These are phyloP conservation scores for Amanita exitialis DNA, from an alignment of 768 basidiomycete genomes.

Conservation along the genomic window DNA sequence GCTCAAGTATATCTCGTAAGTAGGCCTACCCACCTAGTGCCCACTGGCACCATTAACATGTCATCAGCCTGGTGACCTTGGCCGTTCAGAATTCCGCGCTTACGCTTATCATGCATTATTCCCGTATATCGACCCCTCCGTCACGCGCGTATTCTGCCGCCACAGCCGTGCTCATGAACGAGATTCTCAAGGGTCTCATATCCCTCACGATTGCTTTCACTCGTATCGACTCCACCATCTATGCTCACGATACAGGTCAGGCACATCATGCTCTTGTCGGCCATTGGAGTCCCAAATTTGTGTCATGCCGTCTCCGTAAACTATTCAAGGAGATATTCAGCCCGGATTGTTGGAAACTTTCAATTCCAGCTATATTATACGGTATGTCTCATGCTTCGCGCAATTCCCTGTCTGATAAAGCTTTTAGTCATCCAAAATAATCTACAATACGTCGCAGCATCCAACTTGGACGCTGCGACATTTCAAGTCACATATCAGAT, in stretches of 20 bases:
- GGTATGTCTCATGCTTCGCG: constrained; percentile 25
- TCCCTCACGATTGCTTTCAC: constrained; percentile 78
- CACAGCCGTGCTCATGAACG: constrained; percentile 88
- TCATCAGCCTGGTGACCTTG: constrained; percentile 61
- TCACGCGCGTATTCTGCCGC: constrained; percentile 85
- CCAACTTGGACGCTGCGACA: constrained; percentile 89
- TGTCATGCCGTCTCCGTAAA: constrained; percentile 39
- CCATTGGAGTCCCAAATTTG: constrained; percentile 17
- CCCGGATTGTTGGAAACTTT: constrained; percentile 92
- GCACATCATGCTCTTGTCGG: constrained; percentile 20
- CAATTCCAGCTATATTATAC: constrained; percentile 94
- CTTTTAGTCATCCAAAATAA: constrained; percentile 81
- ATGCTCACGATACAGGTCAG: constrained; percentile 18
- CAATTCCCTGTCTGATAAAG: background rate
- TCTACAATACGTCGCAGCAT: constrained; percentile 89
- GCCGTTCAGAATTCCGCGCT: constrained; percentile 88
- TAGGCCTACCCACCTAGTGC: constrained; percentile 12
- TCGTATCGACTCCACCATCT: constrained; percentile 34
- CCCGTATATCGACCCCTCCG: constrained; percentile 71
- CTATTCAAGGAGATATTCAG: constrained; percentile 70
- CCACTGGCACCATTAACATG: background rate
- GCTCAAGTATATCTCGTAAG: constrained; percentile 74
- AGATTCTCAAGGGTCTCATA: constrained; percentile 85
- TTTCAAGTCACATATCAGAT: constrained; percentile 97
- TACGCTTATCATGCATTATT: constrained; percentile 95